Base-by-base conservation (phyloP, 2,329 filamentous ascomycete species). In the Arachnopeziza araneosa region DNA sequence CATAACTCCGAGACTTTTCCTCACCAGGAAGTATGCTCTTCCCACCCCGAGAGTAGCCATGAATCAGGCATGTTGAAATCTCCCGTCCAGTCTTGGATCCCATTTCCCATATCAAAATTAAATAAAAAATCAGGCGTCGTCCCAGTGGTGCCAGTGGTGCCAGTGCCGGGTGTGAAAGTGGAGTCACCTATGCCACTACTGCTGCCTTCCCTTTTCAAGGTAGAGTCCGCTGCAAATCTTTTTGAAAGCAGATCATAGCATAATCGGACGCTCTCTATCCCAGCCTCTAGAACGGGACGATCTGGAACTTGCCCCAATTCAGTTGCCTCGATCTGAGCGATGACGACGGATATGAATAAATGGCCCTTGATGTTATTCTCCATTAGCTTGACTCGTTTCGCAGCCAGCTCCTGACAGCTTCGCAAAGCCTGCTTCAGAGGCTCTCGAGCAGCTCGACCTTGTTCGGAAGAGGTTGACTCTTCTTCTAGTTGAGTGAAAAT, bases 361-460 rank as follows among this genome's bases (percentile, higher is more conserved):
- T 76, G 73, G 0, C 65, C 69, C 66, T 79, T 79, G 54, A 79
- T 71, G 23, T 79, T 80, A 1, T 76, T 79, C 62, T 80, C 78
- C 4, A 74, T 75, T 10, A 70, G 64, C 0, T 68, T 68, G 50
- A 79, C 71, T 1, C 77, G 68, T 50, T 72, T 68, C 24, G 62
- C 63, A 1, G 72, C 66, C 1, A 75, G 49, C 1, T 59, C 54
- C 1, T 73, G 58, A 60, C 75, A 63, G 19, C 70, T 68, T 8
- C 58, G 32, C 9, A 78, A 51, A 0, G 68, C 64, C 22, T 71
- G 61, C 60, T 74, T 75, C 1, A 78, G 68, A 0, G 71, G 54
- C 5, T 72, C 70, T 8, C 72, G 58, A 50, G 72, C 67, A 1
- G 63, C 59, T 30, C 61, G 68, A 19, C 68, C 68, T 7, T 69